phyloP scores from a whole-genome alignment of 345 rosid species.

The Dovyalis caffra region DNA sequence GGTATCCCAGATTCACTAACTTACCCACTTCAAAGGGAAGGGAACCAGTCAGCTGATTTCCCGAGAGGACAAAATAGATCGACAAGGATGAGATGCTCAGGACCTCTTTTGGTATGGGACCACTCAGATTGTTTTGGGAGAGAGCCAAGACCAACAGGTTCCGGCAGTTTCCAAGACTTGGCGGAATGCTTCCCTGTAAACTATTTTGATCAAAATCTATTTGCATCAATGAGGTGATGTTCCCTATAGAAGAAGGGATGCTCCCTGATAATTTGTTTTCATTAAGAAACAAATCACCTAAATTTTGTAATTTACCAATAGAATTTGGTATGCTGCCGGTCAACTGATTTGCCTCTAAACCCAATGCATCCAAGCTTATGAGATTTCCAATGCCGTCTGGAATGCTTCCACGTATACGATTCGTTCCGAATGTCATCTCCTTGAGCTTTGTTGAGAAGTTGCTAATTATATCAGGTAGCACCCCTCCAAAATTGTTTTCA shows the following conservation, averaged over 20 bases:
- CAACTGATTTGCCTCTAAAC: background rate
- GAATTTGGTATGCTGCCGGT: slow-evolving; percentile 6
- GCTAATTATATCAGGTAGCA: slow-evolving; percentile 10
- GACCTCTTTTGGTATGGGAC: slow-evolving; percentile 12
- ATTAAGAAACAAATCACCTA: background rate
- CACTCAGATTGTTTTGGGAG: background rate
- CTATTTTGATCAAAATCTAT: background rate
- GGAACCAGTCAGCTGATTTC: background rate
- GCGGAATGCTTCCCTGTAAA: slow-evolving; percentile 18
- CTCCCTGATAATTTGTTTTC: slow-evolving; percentile 12
- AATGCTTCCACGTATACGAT: slow-evolving; percentile 16
- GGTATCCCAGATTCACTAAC: background rate
- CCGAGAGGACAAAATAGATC: background rate
- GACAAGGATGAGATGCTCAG: slow-evolving; percentile 14
- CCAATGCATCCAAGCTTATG: background rate
- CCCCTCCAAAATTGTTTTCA: slow-evolving; percentile 13
- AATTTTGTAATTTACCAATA: background rate
- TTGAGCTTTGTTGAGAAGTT: slow-evolving; percentile 16
- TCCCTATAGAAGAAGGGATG: slow-evolving; percentile 14
- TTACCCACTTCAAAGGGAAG: slow-evolving; percentile 13
- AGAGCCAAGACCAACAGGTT: background rate
- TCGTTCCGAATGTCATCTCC: background rate
- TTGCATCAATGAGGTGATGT: background rate
- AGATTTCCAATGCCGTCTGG: slow-evolving; percentile 11
- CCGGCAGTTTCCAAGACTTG: slow-evolving; percentile 6